Evolutionary conservation across 192 early-diverging fungal genomes (phyloP).

Genomic region (Linnemannia schmuckeri): DNA sequence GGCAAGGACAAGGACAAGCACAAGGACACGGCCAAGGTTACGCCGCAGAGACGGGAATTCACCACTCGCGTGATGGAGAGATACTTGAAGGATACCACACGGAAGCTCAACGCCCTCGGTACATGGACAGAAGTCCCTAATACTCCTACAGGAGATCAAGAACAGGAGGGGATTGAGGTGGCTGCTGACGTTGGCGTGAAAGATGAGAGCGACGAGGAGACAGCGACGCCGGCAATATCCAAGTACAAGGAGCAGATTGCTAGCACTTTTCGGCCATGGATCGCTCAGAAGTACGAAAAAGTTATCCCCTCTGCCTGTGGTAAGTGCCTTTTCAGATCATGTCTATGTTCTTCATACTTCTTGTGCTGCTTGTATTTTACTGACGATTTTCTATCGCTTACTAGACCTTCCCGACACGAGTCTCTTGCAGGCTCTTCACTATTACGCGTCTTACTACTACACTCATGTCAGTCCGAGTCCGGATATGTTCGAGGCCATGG

Average conservation of each 20-base stretch:
- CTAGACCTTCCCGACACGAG: slow-evolving; percentile 40
- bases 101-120: neutral
- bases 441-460: slow-evolving; percentile 49
- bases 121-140: neutral
- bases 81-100: neutral
- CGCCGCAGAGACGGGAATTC: too few relatives aligned
- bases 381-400: neutral
- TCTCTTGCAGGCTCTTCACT: slow-evolving; percentile 37
- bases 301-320: slow-evolving; percentile 34
- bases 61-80: neutral
- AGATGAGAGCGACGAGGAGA: neutral
- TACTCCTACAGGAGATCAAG: neutral
- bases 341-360: neutral
- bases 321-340: neutral
- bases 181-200: neutral
- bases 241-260: slow-evolving; percentile 23
- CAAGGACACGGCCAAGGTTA: too few relatives aligned
- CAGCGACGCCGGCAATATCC: neutral
- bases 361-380: neutral
- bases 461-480: slow-evolving; percentile 34
- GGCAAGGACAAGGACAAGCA: too few relatives aligned
- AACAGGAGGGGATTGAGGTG: neutral
- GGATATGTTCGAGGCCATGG: slow-evolving; percentile 44
- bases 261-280: slow-evolving; percentile 33
- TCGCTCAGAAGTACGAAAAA: slow-evolving; percentile 4